Conservation (phyloP, 495 filamentous ascomycete genomes). For the Pyronema domesticum region DNA sequence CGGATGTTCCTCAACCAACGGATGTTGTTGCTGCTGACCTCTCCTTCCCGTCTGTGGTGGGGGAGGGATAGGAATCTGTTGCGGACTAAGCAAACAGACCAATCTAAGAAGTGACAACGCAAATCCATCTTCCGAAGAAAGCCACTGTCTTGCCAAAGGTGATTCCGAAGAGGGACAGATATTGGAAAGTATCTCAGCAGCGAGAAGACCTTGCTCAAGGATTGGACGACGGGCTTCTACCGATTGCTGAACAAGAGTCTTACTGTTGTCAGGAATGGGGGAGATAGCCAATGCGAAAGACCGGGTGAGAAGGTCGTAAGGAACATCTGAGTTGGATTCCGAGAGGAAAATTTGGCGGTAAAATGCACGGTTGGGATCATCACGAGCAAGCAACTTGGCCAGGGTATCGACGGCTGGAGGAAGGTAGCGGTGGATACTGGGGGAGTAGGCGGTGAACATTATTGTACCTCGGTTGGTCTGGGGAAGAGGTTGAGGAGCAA, state of each 20-base stretch:
- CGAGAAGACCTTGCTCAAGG: slow-evolving; percentile 77
- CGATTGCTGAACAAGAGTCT: slow-evolving; percentile 35
- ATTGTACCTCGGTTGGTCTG: slow-evolving; percentile 37
- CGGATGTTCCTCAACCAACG: slow-evolving; percentile 17
- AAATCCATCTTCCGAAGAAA: slow-evolving; percentile 71
- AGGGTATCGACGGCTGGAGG: slow-evolving; percentile 76
- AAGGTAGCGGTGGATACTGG: slow-evolving; percentile 67
- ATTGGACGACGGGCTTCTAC: slow-evolving; percentile 69
- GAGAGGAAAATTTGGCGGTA: slow-evolving; percentile 64
- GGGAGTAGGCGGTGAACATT: slow-evolving; percentile 65
- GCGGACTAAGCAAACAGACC: slow-evolving; percentile 47
- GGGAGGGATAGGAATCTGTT: slow-evolving; percentile 30
- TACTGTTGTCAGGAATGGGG: slow-evolving; percentile 51
- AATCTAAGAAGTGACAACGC: slow-evolving; percentile 59
- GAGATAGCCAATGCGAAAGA: slow-evolving; percentile 78
- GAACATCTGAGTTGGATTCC: slow-evolving; percentile 41
- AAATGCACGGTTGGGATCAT: slow-evolving; percentile 76
- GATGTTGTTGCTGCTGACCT: slow-evolving; percentile 21
- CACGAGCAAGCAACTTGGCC: slow-evolving; percentile 79
- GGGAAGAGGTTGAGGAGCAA: slow-evolving; percentile 56
- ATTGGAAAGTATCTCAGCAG: slow-evolving; percentile 70
- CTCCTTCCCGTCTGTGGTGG: slow-evolving; percentile 27
- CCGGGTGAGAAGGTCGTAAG: slow-evolving; percentile 69
- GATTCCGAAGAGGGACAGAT: slow-evolving; percentile 55
- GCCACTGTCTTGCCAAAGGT: slow-evolving; percentile 59